These are phyloP conservation scores for Ceratocystis harringtonii DNA, from an alignment of 2,329 filamentous ascomycete genomes.

Conservation along the genomic window DNA sequence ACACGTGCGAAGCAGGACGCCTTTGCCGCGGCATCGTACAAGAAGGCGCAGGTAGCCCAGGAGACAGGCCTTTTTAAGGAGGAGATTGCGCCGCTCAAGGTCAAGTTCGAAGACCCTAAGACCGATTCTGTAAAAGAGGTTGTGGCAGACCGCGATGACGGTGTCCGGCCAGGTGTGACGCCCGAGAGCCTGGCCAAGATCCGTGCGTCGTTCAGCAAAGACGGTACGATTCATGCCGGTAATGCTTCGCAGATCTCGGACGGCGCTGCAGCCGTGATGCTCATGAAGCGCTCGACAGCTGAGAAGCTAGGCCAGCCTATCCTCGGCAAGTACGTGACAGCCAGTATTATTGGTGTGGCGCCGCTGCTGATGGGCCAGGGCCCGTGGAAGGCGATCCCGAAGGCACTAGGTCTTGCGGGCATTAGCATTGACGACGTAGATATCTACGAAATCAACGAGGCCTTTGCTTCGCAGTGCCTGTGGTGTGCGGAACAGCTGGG, in stretches of 20 bases:
- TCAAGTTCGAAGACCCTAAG: constrained; percentile 84
- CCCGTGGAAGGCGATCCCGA: constrained; percentile 89
- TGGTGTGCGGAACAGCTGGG: constrained; percentile 86
- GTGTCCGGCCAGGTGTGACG: constrained; percentile 72
- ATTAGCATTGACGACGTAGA: constrained; percentile 82
- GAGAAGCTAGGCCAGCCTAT: constrained; percentile 77
- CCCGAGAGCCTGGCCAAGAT: constrained; percentile 83
- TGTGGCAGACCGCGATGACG: constrained; percentile 73
- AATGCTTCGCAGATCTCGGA: constrained; percentile 94
- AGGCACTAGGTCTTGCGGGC: constrained; percentile 75
- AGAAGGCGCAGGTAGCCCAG: constrained; percentile 78
- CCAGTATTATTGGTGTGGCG: constrained; percentile 73
- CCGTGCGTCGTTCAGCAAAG: constrained; percentile 74
- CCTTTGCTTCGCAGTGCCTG: constrained; percentile 86
- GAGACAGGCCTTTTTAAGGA: constrained; percentile 78
- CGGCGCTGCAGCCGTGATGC: constrained; percentile 81
- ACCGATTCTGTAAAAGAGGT: constrained; percentile 71
- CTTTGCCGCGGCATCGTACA: constrained; percentile 89
- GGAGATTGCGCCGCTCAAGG: constrained; percentile 76
- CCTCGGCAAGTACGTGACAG: constrained; percentile 80
- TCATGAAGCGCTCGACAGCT: constrained; percentile 89
- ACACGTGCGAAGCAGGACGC: constrained; percentile 62
- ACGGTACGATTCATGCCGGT: constrained; percentile 87
- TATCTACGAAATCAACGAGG: constrained; percentile 98
- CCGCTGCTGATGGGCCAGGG: constrained; percentile 93